These are phyloP conservation scores for Gossypium australe DNA, from an alignment of 345 rosid species.

Conservation along the genomic window DNA sequence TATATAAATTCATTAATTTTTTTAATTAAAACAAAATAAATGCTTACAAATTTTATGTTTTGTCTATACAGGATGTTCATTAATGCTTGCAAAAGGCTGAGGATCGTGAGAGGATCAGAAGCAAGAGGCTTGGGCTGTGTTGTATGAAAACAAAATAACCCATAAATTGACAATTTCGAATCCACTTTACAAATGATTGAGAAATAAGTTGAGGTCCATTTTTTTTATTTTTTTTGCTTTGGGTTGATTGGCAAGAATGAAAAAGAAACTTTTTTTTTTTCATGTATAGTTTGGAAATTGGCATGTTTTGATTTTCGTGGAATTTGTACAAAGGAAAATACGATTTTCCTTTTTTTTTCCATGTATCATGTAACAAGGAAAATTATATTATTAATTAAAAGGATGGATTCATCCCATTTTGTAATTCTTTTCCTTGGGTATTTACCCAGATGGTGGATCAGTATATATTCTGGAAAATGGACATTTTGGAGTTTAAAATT, in stretches of 20 bases:
- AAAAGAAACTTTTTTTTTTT: background rate
- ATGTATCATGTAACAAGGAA: background rate
- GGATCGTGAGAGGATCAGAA: constrained; percentile 60
- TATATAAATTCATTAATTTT: background rate
- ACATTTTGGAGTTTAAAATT: background rate
- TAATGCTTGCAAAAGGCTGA: constrained; percentile 47
- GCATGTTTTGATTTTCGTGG: background rate
- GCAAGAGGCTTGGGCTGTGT: constrained; percentile 41
- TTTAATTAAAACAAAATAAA: background rate
- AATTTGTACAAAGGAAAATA: constrained; percentile 2
- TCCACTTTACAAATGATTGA: background rate
- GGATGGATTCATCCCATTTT: background rate
- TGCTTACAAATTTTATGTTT: background rate
- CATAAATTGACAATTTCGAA: background rate
- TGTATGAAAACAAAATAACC: constrained; percentile 19
- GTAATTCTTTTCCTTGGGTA: background rate
- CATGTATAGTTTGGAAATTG: constrained; percentile 9
- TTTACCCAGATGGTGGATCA: background rate
- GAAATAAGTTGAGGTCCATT: background rate
- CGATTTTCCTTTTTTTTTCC: background rate
- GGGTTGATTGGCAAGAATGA: background rate
- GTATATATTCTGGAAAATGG: background rate
- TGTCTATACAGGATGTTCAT: constrained; percentile 43
- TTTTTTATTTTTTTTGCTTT: background rate
- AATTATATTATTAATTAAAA: background rate